These are phyloP conservation scores for Nicotiana knightiana DNA, from an alignment of 257 asterid genomes.

Conservation along the genomic window DNA sequence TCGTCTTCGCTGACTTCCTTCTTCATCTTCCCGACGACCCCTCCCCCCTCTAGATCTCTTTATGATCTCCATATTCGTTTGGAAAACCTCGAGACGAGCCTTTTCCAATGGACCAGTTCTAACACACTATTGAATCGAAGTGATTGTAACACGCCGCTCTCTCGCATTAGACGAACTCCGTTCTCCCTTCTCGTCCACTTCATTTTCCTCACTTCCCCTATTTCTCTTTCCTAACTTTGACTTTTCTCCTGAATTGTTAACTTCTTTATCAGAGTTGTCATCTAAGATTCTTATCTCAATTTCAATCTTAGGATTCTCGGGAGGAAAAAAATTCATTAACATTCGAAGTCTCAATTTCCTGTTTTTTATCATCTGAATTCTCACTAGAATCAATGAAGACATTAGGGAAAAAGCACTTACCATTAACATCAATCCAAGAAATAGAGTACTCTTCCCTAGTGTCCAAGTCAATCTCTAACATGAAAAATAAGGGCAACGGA, in stretches of 20 bases:
- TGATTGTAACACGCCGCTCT: constrained; percentile 32
- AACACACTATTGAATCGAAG: constrained; percentile 40
- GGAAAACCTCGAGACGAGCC: constrained; percentile 41
- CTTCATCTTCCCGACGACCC: too few relatives aligned
- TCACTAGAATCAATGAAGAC: constrained; percentile 26
- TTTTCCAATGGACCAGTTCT: constrained; percentile 30
- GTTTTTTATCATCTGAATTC: background rate
- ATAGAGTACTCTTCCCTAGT: constrained; percentile 43
- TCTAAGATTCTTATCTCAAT: constrained; percentile 36
- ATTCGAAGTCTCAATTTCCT: background rate
- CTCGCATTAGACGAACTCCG: constrained; percentile 25
- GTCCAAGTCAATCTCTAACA: constrained; percentile 50
- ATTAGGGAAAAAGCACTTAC: constrained; percentile 60
- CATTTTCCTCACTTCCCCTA: background rate
- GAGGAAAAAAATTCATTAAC: background rate
- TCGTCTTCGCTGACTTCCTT: too few relatives aligned
- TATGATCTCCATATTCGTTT: constrained; percentile 30
- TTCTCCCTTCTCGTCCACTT: constrained; percentile 10
- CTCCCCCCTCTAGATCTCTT: constrained; percentile 50
- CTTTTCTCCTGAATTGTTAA: background rate
- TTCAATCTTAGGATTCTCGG: constrained; percentile 32
- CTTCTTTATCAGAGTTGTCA: background rate
- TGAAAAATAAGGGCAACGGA: background rate
- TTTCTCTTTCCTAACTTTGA: background rate
- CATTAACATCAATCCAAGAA: constrained; percentile 69